Percentiles rank a stretch among this genome's conserved stretches.
Conservation (phyloP, 768 basidiomycete species). For the Lactifluus echinatus region DNA sequence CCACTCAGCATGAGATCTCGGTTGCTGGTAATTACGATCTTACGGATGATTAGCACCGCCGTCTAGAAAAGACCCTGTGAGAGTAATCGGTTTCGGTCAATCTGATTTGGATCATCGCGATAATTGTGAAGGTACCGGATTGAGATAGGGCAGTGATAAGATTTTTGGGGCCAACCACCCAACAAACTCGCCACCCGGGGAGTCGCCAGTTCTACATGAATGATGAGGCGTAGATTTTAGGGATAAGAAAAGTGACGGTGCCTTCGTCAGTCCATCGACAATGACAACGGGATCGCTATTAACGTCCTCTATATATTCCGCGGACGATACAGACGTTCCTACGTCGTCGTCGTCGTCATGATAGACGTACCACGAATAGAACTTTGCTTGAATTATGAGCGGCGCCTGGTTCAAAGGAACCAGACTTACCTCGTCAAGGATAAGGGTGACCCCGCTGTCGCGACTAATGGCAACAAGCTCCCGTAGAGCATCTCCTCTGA, state of each 20-base stretch:
- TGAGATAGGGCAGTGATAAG: constrained; percentile 87
- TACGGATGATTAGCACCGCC: constrained; percentile 93
- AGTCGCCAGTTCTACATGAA: constrained; percentile 78
- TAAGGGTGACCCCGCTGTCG: constrained; percentile 67
- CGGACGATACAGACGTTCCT: constrained; percentile 75
- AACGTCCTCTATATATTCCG: constrained; percentile 80
- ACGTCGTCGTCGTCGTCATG: constrained; percentile 65
- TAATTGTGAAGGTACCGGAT: constrained; percentile 40
- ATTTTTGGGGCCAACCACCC: constrained; percentile 89
- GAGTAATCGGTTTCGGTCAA: not conserved
- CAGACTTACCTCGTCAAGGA: constrained; percentile 64
- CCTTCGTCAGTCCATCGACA: constrained; percentile 91
- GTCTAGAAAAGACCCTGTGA: constrained; percentile 78
- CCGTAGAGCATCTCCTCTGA: constrained; percentile 69
- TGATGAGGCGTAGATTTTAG: constrained; percentile 18
- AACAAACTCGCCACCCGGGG: constrained; percentile 91
- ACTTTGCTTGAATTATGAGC: constrained; percentile 35
- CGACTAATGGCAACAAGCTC: constrained; percentile 65
- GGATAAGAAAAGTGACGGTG: constrained; percentile 21
- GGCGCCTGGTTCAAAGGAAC: not conserved
- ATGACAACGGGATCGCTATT: constrained; percentile 79
- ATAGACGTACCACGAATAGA: constrained; percentile 95
- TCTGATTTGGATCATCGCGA: not conserved
- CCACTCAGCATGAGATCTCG: not conserved
- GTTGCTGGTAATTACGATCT: constrained; percentile 24